Evolutionary conservation across 2,329 filamentous ascomycete genomes (phyloP).

Genomic region (Neonectria hederae): DNA sequence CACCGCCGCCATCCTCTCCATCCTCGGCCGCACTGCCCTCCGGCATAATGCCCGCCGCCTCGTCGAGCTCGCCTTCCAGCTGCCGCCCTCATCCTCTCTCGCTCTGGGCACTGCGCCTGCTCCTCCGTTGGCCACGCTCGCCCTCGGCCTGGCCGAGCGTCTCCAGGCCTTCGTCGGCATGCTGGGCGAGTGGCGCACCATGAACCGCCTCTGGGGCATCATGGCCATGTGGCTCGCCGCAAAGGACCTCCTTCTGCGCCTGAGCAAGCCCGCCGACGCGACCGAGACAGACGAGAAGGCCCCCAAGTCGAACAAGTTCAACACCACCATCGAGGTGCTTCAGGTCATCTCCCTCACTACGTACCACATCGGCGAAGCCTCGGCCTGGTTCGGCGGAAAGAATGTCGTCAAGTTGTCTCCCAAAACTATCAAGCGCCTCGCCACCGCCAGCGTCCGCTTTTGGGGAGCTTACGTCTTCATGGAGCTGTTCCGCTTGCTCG

Average conservation of each 20-base stretch:
- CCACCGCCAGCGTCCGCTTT: constrained; percentile 78
- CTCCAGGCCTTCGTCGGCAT: constrained; percentile 71
- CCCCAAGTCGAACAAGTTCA: constrained; percentile 48
- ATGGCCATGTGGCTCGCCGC: constrained; percentile 78
- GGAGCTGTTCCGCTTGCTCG: constrained; percentile 74
- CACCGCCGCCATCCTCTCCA: constrained; percentile 59
- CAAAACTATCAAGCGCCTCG: constrained; percentile 68
- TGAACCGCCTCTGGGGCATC: constrained; percentile 79
- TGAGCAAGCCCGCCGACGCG: constrained; percentile 44
- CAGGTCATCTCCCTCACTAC: constrained; percentile 74
- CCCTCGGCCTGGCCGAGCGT: constrained; percentile 60
- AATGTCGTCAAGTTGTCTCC: constrained; percentile 70
- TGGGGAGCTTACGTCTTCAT: constrained; percentile 83
- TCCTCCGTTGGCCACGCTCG: constrained; percentile 52
- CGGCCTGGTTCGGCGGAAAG: constrained; percentile 78
- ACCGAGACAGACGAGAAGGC: constrained; percentile 48
- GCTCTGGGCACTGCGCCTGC: constrained; percentile 52
- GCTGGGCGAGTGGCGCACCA: constrained; percentile 76
- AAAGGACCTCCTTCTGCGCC: constrained; percentile 54
- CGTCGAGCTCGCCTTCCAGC: constrained; percentile 60
- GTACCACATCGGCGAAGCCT: constrained; percentile 87
- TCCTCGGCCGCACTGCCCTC: constrained; percentile 66
- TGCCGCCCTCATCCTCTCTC: constrained; percentile 61
- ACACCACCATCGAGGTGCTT: constrained; percentile 65
- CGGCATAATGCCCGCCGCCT: constrained; percentile 61